phyloP scores from a whole-genome alignment of 2,329 filamentous ascomycete genomes.

The Cladosporium sp. region DNA sequence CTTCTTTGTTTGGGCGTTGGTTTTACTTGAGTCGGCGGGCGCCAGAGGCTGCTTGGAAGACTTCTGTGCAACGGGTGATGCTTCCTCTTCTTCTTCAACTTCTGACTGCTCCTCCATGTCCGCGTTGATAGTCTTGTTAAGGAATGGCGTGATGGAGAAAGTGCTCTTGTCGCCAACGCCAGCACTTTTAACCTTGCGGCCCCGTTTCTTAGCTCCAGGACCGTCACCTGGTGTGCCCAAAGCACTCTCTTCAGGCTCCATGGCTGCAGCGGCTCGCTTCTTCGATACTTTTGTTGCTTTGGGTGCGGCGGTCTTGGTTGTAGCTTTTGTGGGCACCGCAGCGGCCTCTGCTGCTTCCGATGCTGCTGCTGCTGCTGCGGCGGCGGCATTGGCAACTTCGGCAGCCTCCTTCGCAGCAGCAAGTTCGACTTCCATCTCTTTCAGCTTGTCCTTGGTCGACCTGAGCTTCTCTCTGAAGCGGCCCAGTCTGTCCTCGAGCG shows the following conservation, averaged over 20 bases:
- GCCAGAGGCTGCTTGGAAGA: constrained; percentile 46
- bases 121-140: constrained; percentile 70
- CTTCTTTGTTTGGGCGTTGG: constrained; percentile 44
- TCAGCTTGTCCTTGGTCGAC: constrained; percentile 71
- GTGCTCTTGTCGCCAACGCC: constrained; percentile 81
- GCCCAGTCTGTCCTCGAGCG: constrained; percentile 70
- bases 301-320: constrained; percentile 40
- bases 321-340: constrained; percentile 23
- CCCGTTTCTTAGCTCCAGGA: constrained; percentile 48
- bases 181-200: constrained; percentile 55
- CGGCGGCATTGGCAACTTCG: constrained; percentile 26
- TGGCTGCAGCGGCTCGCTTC: constrained; percentile 48
- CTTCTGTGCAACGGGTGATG: constrained; percentile 32
- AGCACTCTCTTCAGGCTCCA: constrained; percentile 50
- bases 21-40: constrained; percentile 47
- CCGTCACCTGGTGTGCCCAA: constrained; percentile 53
- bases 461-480: constrained; percentile 70
- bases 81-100: constrained; percentile 28
- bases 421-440: constrained; percentile 59
- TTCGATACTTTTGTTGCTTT: constrained; percentile 42
- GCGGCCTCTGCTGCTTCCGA: constrained; percentile 32
- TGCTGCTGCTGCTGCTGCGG: constrained; percentile 1
- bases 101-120: constrained; percentile 41
- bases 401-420: constrained; percentile 44
- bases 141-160: constrained; percentile 92